A percentile compares a stretch with the other conserved stretches of the same genome.
Conservation (phyloP, 768 basidiomycete genomes). For the Lentinula edodes region DNA sequence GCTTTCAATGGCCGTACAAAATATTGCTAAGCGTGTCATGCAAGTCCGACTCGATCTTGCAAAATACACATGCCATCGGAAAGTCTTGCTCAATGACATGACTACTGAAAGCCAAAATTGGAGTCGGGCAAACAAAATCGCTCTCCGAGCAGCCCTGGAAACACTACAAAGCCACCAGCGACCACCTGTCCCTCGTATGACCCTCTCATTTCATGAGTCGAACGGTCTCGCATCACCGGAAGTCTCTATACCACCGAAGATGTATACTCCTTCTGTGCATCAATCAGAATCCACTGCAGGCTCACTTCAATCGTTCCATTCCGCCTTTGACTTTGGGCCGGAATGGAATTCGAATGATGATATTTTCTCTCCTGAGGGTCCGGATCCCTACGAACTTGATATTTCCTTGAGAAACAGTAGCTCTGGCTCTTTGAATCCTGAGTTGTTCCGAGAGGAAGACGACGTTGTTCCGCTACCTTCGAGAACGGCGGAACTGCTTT, state of each 20-base stretch:
- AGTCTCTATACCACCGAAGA: slow-evolving; percentile 13
- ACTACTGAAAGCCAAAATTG: slow-evolving; percentile 62
- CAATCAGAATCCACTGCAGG: slow-evolving; percentile 36
- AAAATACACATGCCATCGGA: slow-evolving; percentile 69
- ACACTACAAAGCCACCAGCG: slow-evolving; percentile 44
- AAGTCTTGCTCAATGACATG: slow-evolving; percentile 73
- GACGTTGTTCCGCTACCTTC: neutral
- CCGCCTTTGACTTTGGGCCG: slow-evolving; percentile 53
- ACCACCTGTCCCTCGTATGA: slow-evolving; percentile 28
- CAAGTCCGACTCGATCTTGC: slow-evolving; percentile 67
- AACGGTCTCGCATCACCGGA: slow-evolving; percentile 9
- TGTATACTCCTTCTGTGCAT: slow-evolving; percentile 21
- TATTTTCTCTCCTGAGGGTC: slow-evolving; percentile 21
- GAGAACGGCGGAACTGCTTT: neutral
- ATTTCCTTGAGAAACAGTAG: slow-evolving; percentile 31
- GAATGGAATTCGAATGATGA: slow-evolving; percentile 41
- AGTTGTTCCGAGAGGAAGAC: slow-evolving; percentile 8
- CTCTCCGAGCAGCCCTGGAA: slow-evolving; percentile 67
- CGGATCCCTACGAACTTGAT: slow-evolving; percentile 22
- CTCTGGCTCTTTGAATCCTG: slow-evolving; percentile 25
- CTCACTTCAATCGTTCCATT: slow-evolving; percentile 56
- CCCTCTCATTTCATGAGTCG: slow-evolving; percentile 27
- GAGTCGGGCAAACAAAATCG: slow-evolving; percentile 61
- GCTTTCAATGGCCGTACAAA: slow-evolving; percentile 55
- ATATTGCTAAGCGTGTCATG: slow-evolving; percentile 59